Evolutionary conservation across 1,284 basidiomycete species (phyloP), one percentile per base, ranked within the genome.

Genomic region (Blastosporella zonata): DNA sequence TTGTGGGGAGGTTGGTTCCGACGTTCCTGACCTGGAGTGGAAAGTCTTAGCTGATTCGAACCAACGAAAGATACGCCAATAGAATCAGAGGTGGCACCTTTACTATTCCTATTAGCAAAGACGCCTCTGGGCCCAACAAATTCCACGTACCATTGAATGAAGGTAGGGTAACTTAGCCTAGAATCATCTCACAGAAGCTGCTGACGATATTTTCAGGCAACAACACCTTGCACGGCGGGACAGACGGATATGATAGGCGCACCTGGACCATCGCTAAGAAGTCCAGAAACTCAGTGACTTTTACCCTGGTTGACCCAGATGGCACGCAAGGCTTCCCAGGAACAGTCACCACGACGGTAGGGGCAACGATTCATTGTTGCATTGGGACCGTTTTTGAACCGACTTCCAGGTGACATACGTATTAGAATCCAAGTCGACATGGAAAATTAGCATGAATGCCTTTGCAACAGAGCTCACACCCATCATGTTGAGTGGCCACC

Each of bases 311-410:
- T 22, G 75, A 78, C 53, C 65, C 69, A 17, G 62, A 65, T 50
- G 74, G 73, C 20, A 62, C 57, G n/a, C 62, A 75, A 60, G 75
- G 75, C 4, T 77, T 76, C 56, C 75, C 75, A 2, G 74, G 73
- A 1, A 68, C 63, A 27, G 73, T 74, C 3, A 57, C 62, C 5
- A 69, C 71, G n/a, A 59, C 59, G 22, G 70, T 69, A 51, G 34
- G 58, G 36, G n/a, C 17, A 22, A 21, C 33, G 20, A 33, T 29
- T 10, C 36, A 6, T 21, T 46, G 8, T 37, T 40, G 10, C 12
- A 10, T 27, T 27, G 25, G 3, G 17, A 17, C 6, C 6, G 12
- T 31, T 21, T 20, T 18, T 40, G 23, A 25, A 22, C 13, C 21
- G 22, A 35, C 9, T 4, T 22, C 6, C 39, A 69, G 63, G 65